phyloP scores from a whole-genome alignment of 2,329 filamentous ascomycete species.

The Fusarium lyarnte region DNA sequence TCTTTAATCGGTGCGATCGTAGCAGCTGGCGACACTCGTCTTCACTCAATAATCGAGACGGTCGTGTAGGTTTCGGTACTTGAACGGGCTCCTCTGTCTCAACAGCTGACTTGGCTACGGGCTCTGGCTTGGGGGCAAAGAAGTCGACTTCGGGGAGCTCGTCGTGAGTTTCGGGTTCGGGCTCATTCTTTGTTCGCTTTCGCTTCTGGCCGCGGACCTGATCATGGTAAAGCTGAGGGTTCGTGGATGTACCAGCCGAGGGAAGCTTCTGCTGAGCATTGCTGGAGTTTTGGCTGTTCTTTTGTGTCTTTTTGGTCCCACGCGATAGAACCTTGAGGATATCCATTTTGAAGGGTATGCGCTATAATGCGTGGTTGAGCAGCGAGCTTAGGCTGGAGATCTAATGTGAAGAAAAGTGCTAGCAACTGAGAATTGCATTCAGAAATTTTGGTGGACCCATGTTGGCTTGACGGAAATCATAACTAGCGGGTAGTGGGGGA shows the following conservation, averaged over 20 bases:
- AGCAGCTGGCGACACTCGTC: conserved; percentile 79
- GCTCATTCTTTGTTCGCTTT: conserved; percentile 59
- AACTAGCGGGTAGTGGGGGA: conserved; percentile 34
- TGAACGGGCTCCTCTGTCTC: conserved; percentile 37
- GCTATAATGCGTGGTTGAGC: conserved; percentile 4
- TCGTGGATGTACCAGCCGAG: conserved; percentile 70
- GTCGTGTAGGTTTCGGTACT: conserved; percentile 42
- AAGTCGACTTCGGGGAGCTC: conserved; percentile 65
- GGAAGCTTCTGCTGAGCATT: conserved; percentile 61
- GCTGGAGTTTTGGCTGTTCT: conserved; percentile 44
- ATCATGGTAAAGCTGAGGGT: conserved; percentile 77
- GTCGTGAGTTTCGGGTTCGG: conserved; percentile 40
- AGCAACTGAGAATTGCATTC: conserved; percentile 23
- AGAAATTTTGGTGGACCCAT: conserved; percentile 43
- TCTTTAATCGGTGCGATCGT: conserved; percentile 84
- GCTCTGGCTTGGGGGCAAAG: conserved; percentile 61
- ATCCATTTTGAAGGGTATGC: conserved; percentile 63
- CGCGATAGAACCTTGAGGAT: conserved; percentile 78
- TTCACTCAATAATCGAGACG: conserved; percentile 62
- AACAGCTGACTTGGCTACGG: conserved; percentile 46
- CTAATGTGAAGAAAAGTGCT: conserved; percentile 25
- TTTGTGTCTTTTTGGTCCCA: conserved; percentile 68
- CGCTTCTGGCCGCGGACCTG: conserved; percentile 62
- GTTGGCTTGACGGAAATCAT: conserved; percentile 1
- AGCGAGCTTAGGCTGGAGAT: conserved; percentile 5